Percentiles rank a stretch among this genome's conserved stretches.
These are phyloP conservation scores for Diplodia corticola DNA, from an alignment of 2,329 filamentous ascomycete species.

Conservation along the genomic window DNA sequence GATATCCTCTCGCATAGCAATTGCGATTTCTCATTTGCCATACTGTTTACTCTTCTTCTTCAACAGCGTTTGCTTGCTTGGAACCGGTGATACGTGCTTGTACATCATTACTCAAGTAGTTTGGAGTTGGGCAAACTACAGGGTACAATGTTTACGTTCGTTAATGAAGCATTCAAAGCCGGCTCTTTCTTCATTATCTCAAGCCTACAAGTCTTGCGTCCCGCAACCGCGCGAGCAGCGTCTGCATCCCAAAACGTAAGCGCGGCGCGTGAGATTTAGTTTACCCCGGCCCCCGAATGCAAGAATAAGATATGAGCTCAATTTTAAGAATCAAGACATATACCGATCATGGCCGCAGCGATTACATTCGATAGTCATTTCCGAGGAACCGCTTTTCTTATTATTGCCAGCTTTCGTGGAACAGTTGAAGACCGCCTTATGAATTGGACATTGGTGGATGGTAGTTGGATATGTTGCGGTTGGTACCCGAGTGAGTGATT, in stretches of 20 bases:
- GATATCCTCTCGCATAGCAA: background rate
- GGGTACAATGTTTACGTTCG: background rate
- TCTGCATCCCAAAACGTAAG: background rate
- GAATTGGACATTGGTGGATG: no score
- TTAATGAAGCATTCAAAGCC: background rate
- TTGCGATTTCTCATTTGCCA: background rate
- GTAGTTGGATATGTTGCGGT: no score
- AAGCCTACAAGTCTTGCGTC: background rate
- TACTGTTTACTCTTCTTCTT: background rate
- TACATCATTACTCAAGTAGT: background rate
- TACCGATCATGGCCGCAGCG: background rate
- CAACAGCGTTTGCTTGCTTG: background rate
- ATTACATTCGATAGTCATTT: background rate
- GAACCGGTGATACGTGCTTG: background rate
- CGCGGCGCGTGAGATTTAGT: background rate
- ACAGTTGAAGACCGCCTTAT: no score
- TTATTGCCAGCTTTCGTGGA: no score
- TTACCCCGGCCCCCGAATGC: background rate
- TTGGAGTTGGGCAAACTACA: background rate
- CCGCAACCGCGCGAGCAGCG: background rate
- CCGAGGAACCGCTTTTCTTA: background rate
- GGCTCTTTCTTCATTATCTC: background rate
- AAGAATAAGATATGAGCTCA: background rate
- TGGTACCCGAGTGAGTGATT: no score
- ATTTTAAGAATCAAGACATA: background rate